Evolutionary conservation across 345 rosid species (phyloP).

Genomic region (Jatropha curcas): DNA sequence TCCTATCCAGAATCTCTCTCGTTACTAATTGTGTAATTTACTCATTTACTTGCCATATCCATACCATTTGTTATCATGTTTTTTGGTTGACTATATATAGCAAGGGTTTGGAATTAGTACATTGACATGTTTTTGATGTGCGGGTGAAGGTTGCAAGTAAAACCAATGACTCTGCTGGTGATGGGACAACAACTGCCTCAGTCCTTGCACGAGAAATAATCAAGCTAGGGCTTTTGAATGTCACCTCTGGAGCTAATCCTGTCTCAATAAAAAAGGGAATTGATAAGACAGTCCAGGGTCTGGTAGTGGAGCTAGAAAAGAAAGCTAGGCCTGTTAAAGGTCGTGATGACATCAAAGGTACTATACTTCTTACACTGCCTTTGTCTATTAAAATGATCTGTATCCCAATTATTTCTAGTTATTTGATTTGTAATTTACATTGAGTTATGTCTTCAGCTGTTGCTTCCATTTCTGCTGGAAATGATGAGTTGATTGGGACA

Average conservation of each 20-base stretch:
- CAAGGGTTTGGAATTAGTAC: neutral
- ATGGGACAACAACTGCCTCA: slow-evolving; percentile 97
- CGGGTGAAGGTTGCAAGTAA: slow-evolving; percentile 84
- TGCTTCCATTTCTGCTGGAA: slow-evolving; percentile 95
- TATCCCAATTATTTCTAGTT: neutral
- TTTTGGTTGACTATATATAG: neutral
- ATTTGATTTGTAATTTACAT: neutral
- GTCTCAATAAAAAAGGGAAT: slow-evolving; percentile 89
- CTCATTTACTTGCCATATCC: neutral
- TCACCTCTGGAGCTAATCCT: slow-evolving; percentile 96
- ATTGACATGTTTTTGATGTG: neutral
- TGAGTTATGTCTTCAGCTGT: slow-evolving; percentile 48
- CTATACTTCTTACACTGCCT: neutral
- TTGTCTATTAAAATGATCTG: neutral
- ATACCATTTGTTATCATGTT: neutral
- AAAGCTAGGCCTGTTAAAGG: slow-evolving; percentile 83
- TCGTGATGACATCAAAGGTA: slow-evolving; percentile 87
- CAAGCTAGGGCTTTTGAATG: slow-evolving; percentile 78
- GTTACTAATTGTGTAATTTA: neutral
- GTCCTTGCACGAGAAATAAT: slow-evolving; percentile 92
- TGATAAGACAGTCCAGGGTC: slow-evolving; percentile 74
- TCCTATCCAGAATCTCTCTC: neutral
- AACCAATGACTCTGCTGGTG: slow-evolving; percentile 98
- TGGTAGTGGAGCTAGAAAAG: slow-evolving; percentile 85
- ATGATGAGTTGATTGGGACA: slow-evolving; percentile 88